These are phyloP conservation scores for Citrus glauca DNA, from an alignment of 345 rosid species.

Conservation along the genomic window DNA sequence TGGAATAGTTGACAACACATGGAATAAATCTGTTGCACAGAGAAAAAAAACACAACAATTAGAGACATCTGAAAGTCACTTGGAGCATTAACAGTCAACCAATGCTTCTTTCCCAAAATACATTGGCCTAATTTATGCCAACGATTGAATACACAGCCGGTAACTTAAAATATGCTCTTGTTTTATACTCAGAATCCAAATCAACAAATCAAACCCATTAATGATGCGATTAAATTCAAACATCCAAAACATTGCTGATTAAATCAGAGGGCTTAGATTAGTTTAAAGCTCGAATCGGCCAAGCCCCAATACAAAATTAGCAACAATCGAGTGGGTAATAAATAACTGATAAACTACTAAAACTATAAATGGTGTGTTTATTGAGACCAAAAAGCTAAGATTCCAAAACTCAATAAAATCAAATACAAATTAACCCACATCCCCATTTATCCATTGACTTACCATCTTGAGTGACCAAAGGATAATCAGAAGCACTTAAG, in stretches of 20 bases:
- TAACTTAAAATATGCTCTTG: not conserved
- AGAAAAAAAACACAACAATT: not conserved
- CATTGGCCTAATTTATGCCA: not conserved
- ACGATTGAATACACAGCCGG: not conserved
- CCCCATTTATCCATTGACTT: slow-evolving; percentile 3
- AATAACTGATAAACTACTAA: not conserved
- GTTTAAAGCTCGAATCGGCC: too few relatives aligned
- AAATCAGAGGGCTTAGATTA: not conserved
- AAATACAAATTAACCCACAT: not conserved
- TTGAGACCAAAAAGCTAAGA: not conserved
- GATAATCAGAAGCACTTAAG: slow-evolving; percentile 92
- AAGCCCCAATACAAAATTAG: not conserved
- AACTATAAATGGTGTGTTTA: not conserved
- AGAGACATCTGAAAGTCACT: not conserved
- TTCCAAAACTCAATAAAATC: not conserved
- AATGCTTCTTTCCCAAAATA: not conserved
- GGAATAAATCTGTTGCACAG: slow-evolving; percentile 58
- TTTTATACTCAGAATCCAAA: not conserved
- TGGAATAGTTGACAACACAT: slow-evolving; percentile 52
- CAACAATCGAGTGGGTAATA: not conserved
- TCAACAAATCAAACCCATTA: not conserved
- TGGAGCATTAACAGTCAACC: not conserved
- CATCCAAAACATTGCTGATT: not conserved
- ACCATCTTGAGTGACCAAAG: slow-evolving; percentile 93
- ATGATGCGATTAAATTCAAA: not conserved